Conservation (phyloP, 768 basidiomycete genomes). For the Fistulinella prunicolor region DNA sequence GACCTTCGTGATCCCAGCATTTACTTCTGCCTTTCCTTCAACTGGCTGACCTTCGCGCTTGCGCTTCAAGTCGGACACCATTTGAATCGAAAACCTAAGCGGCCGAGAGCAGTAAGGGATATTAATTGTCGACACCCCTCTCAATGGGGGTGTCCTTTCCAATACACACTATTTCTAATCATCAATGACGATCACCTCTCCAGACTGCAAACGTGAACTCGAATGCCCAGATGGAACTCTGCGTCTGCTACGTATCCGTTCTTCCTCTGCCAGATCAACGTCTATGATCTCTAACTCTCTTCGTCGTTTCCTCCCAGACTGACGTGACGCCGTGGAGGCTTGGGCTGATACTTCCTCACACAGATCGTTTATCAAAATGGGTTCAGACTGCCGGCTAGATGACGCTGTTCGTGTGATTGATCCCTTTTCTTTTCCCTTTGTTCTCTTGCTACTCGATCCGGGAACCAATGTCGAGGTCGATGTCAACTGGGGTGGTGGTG, state of each 20-base stretch:
- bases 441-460: slow-evolving; percentile 14
- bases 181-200: slow-evolving; percentile 47
- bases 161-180: too few species aligned
- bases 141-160: slow-evolving; percentile 1
- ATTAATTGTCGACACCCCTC: slow-evolving; percentile 12
- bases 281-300: slow-evolving; percentile 28
- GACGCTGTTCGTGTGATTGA: slow-evolving; percentile 4
- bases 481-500: slow-evolving; percentile 18
- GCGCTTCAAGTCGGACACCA: slow-evolving; percentile 27
- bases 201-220: slow-evolving; percentile 18
- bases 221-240: slow-evolving; percentile 12
- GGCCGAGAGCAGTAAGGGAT: neutral
- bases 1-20: slow-evolving; percentile 17
- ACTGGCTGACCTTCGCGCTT: slow-evolving; percentile 19
- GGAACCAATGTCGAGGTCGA: slow-evolving; percentile 11
- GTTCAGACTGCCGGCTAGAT: slow-evolving; percentile 10
- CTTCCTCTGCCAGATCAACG: slow-evolving; percentile 31
- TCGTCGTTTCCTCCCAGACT: slow-evolving; percentile 37
- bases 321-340: too few species aligned
- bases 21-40: neutral
- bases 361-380: slow-evolving; percentile 33
- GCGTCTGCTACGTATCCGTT: slow-evolving; percentile 19
- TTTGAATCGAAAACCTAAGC: slow-evolving; percentile 7
- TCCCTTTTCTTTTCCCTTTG: slow-evolving; percentile 38
- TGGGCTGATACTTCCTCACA: slow-evolving; percentile 26